These are phyloP conservation scores for Cytidiella melzeri DNA, from an alignment of 768 basidiomycete species.

Conservation along the genomic window DNA sequence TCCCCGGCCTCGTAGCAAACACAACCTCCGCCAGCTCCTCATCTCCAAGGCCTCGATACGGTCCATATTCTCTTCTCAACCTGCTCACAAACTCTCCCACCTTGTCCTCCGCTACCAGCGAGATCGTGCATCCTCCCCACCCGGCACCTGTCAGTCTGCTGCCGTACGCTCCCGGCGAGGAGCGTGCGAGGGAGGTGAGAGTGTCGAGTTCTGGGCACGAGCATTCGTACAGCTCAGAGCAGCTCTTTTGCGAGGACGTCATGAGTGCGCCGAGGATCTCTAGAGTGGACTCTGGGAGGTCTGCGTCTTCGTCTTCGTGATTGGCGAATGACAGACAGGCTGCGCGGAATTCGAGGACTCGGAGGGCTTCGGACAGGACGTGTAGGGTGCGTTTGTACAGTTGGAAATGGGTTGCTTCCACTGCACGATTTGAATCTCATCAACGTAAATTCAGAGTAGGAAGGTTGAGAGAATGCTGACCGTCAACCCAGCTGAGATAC, in stretches of 20 bases:
- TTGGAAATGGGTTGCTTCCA: slow-evolving; percentile 77
- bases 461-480: slow-evolving; percentile 32
- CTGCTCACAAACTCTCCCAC: slow-evolving; percentile 60
- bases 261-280: slow-evolving; percentile 61
- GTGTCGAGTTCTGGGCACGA: slow-evolving; percentile 75
- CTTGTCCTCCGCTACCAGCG: slow-evolving; percentile 59
- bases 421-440: slow-evolving; percentile 32
- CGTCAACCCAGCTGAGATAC: slow-evolving; percentile 76
- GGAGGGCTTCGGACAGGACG: slow-evolving; percentile 72
- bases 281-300: slow-evolving; percentile 28
- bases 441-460: neutral
- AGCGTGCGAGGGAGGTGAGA: slow-evolving; percentile 55
- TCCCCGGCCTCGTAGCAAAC: slow-evolving; percentile 80
- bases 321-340: slow-evolving; percentile 45
- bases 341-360: slow-evolving; percentile 73
- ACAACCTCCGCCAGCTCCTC: slow-evolving; percentile 59
- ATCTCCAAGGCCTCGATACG: slow-evolving; percentile 56
- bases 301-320: slow-evolving; percentile 11
- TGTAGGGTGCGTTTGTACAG: slow-evolving; percentile 80
- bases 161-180: slow-evolving; percentile 75
- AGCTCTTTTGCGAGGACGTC: slow-evolving; percentile 74
- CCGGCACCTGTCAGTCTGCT: slow-evolving; percentile 88
- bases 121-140: slow-evolving; percentile 90
- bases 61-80: slow-evolving; percentile 52
- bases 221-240: slow-evolving; percentile 66